These are phyloP conservation scores for Vitis cinerea DNA, from an alignment of 164 flowering plant genomes.

Conservation along the genomic window DNA sequence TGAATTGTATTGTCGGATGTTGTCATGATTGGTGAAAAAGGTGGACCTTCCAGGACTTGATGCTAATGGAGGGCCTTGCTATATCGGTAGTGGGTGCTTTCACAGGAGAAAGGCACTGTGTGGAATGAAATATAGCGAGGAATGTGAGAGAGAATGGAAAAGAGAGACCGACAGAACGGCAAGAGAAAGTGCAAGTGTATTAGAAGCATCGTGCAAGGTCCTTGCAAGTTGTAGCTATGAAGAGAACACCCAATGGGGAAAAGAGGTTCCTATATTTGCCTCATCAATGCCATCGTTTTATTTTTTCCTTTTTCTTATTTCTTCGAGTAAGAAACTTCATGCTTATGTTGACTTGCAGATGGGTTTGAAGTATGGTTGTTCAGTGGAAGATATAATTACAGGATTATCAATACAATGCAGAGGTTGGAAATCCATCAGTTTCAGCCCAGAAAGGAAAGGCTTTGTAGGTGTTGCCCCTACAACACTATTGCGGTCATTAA, in stretches of 20 bases:
- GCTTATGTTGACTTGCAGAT: constrained; percentile 18
- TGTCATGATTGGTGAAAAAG: constrained; percentile 8
- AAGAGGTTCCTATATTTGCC: constrained; percentile 19
- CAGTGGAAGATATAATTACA: constrained; percentile 39
- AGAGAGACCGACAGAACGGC: not conserved
- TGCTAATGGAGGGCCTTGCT: constrained; percentile 31
- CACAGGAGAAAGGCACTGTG: constrained; percentile 31
- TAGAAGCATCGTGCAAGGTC: constrained; percentile 25
- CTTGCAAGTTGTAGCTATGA: constrained; percentile 36
- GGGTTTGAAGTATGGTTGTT: constrained; percentile 36
- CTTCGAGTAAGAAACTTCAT: no score
- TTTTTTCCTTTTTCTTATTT: no score
- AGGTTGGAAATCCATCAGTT: constrained; percentile 18
- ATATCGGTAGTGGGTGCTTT: constrained; percentile 42
- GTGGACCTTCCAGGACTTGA: constrained; percentile 27
- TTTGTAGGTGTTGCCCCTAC: constrained; percentile 31
- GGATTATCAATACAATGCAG: constrained; percentile 29
- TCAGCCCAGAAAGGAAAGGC: constrained; percentile 17
- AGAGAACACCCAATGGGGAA: constrained; percentile 40
- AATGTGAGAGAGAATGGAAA: constrained; percentile 15
- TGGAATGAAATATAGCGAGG: constrained; percentile 25
- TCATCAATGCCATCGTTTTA: constrained; percentile 15
- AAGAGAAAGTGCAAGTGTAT: constrained; percentile 11
- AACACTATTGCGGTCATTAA: constrained; percentile 20
- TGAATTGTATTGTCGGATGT: constrained; percentile 6